Evolutionary conservation across 257 asterid species (phyloP).

Genomic region (Parsonsia alboflavescens): DNA sequence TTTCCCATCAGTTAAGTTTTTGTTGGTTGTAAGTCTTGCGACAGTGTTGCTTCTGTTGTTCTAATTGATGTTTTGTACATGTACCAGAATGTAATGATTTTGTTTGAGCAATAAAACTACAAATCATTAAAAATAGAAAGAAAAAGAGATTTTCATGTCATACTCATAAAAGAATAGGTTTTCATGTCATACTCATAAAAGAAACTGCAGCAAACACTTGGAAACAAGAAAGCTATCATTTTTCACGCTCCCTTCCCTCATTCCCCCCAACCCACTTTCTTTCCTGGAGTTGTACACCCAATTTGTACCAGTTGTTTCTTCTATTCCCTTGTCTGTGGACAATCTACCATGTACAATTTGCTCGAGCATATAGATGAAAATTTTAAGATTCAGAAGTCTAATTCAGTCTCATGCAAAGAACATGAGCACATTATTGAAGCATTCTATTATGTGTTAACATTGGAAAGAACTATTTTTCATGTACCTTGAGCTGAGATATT

Average conservation of each 20-base stretch:
- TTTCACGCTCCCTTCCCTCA: too few species aligned
- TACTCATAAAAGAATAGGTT: too few species aligned
- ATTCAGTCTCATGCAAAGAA: neutral
- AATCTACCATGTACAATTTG: neutral
- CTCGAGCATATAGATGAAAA: neutral
- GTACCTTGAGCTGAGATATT: constrained; percentile 84
- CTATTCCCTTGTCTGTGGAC: neutral
- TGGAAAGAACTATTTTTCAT: neutral
- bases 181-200: too few species aligned
- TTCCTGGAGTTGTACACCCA: neutral
- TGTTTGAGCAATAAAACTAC: neutral
- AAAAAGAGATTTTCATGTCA: neutral
- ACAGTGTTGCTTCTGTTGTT: neutral
- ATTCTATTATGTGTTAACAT: neutral
- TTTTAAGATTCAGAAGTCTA: neutral
- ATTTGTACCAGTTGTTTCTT: neutral
- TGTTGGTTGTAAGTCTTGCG: neutral
- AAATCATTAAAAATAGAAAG: too few species aligned
- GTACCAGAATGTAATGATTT: neutral
- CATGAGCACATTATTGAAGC: neutral
- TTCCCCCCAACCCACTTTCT: neutral
- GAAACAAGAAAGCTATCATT: neutral
- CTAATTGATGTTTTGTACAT: too few species aligned
- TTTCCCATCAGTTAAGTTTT: neutral
- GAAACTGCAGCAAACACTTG: neutral